Base-by-base conservation (phyloP, 2,329 filamentous ascomycete species). In the Lecanicillium sp. region DNA sequence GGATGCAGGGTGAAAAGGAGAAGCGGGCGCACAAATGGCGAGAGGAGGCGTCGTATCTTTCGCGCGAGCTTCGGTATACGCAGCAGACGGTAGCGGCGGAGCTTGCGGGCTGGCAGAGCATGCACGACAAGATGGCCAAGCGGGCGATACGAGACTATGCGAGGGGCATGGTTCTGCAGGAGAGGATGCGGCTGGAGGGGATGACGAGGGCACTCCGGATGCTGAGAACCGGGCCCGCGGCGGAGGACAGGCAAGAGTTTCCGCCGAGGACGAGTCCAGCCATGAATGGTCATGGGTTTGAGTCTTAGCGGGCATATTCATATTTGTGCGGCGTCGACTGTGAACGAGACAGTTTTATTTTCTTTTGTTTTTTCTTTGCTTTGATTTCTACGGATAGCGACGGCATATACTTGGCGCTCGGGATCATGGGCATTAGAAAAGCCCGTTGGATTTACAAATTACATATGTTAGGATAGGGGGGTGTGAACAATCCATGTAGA, bases 21-120 rank as follows among this genome's bases (percentile, higher is more conserved):
- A 82, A 85, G 47, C 87, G 84, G 51, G 85, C 87, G 28, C 72
- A 77, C 12, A 79, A 81, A 46, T 78, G 77, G 17, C 76, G 81
- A 46, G 62, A 71, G 14, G 87, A 96, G 55, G 74, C 86, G 10
- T 76, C 81, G 15, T 75, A 79, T 31, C 62, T 95, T n/a, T 81
- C 83, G 0, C 78, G 78, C 37, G 92, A 98, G 60, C 66, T 98
- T 40, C 70, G 87, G 36, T 95, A 92, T 59, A 95, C 89, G 34
- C 90, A 96, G 63, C 87, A 94, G 59, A 87, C 90, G 12, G 90
- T 97, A 17, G 90, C 94, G 6, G 74, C 79, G 2, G 92, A 98
- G 64, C 61, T 98, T 40, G 92, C 92, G 1, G 88, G 86, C 13
- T 98, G 92, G 87, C 89, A 95, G 54, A 87, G 94, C 29, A 77